phyloP scores from a whole-genome alignment of 2,329 filamentous ascomycete genomes.

The Karstenula rhodostoma region DNA sequence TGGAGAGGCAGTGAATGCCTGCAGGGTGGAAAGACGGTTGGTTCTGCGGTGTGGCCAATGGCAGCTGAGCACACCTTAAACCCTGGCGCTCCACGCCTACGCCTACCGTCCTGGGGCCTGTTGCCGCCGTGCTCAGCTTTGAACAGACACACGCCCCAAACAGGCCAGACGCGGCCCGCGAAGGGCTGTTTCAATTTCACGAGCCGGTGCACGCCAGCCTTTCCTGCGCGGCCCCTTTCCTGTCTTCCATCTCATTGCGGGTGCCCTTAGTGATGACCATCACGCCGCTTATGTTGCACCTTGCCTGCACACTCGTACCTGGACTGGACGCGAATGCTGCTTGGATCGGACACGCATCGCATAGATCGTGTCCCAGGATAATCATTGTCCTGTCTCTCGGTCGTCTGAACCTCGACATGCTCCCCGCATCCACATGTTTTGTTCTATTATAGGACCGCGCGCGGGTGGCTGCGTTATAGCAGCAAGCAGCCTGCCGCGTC shows the following conservation, averaged over 20 bases:
- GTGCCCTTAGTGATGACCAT: slow-evolving; percentile 5
- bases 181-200: slow-evolving; percentile 12
- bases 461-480: not conserved
- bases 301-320: not conserved
- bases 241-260: not conserved
- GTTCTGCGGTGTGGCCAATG: slow-evolving; percentile 12
- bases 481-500: not conserved
- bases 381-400: slow-evolving; percentile 29
- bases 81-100: slow-evolving; percentile 1
- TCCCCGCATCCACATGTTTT: slow-evolving; percentile 26
- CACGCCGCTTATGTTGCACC: slow-evolving; percentile 8
- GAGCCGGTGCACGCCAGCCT: slow-evolving; percentile 7
- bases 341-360: slow-evolving; percentile 15
- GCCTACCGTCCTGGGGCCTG: not conserved
- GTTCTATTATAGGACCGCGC: slow-evolving; percentile 32
- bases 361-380: slow-evolving; percentile 24
- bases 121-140: slow-evolving; percentile 16
- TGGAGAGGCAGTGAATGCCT: slow-evolving; percentile 10
- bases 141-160: slow-evolving; percentile 6
- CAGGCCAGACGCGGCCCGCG: slow-evolving; percentile 5
- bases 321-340: not conserved
- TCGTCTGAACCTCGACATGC: slow-evolving; percentile 25
- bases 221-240: not conserved
- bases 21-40: slow-evolving; percentile 16
- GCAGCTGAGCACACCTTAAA: not conserved